Conservation (phyloP, 1,284 basidiomycete genomes). For the Pisolithus thermaeus region DNA sequence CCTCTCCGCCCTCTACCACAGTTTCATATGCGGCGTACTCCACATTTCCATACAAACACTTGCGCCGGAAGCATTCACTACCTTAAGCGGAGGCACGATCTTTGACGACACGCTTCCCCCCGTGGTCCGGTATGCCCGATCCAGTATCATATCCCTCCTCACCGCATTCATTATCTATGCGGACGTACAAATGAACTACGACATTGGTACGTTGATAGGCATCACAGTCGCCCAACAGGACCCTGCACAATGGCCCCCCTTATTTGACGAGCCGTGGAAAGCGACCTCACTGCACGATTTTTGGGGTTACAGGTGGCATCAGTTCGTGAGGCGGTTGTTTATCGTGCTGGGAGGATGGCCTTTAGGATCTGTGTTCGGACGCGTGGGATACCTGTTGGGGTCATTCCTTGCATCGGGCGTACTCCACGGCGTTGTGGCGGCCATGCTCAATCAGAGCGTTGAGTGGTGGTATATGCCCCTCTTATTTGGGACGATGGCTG, state of each 20-base stretch:
- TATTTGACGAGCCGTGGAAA: conserved; percentile 33
- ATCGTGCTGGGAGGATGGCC: conserved; percentile 26
- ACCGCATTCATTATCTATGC: conserved; percentile 38
- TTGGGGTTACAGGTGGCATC: conserved; percentile 39
- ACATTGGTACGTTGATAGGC: conserved; percentile 35
- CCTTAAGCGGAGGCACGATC: conserved; percentile 40
- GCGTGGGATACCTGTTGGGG: conserved; percentile 41
- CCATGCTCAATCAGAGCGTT: conserved; percentile 44
- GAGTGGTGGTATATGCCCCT: conserved; percentile 40
- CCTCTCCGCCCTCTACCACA: conserved; percentile 31
- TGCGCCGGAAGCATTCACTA: conserved; percentile 30
- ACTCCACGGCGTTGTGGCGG: conserved; percentile 45
- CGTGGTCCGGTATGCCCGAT: conserved; percentile 35
- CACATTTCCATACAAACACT: conserved; percentile 38
- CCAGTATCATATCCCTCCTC: conserved; percentile 35
- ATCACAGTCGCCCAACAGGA: conserved; percentile 31
- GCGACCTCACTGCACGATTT: conserved; percentile 32
- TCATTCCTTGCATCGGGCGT: conserved; percentile 50
- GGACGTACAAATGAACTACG: conserved; percentile 36
- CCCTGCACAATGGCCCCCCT: conserved; percentile 32
- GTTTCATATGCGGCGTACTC: conserved; percentile 36
- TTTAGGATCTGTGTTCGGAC: conserved; percentile 35
- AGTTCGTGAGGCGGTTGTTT: conserved; percentile 32
- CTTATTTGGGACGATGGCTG: conserved; percentile 51
- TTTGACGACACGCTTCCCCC: conserved; percentile 41